Conservation (phyloP, 164 flowering plant species). For the Umbilicus rupestris region DNA sequence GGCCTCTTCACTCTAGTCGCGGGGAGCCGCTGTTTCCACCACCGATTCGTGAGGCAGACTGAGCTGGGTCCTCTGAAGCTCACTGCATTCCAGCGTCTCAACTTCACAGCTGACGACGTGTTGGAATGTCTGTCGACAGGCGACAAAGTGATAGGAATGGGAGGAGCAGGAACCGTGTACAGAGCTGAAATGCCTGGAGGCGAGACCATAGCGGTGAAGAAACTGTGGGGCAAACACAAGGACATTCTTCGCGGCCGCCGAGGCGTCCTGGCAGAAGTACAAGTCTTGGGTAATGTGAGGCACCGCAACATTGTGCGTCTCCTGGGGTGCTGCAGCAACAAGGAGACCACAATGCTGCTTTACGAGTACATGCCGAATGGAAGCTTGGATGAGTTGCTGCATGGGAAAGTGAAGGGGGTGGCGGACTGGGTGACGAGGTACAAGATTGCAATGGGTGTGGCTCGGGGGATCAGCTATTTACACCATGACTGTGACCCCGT, state of each 20-base stretch:
- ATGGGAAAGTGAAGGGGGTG: slow-evolving; percentile 55
- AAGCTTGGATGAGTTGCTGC: slow-evolving; percentile 67
- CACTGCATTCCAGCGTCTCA: slow-evolving; percentile 85
- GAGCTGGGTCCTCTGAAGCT: slow-evolving; percentile 61
- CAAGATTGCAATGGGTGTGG: slow-evolving; percentile 85
- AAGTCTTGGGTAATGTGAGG: slow-evolving; percentile 81
- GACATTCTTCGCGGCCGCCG: slow-evolving; percentile 40
- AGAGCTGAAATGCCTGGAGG: slow-evolving; percentile 89
- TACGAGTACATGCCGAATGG: slow-evolving; percentile 98
- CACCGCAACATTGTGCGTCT: slow-evolving; percentile 90
- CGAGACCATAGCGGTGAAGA: slow-evolving; percentile 89
- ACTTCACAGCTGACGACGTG: slow-evolving; percentile 82
- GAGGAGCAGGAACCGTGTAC: slow-evolving; percentile 83
- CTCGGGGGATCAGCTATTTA: slow-evolving; percentile 87
- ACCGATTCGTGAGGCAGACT: slow-evolving; percentile 10
- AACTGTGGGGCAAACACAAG: slow-evolving; percentile 80
- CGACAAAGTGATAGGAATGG: slow-evolving; percentile 82
- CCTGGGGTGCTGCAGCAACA: slow-evolving; percentile 86
- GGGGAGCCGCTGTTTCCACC: slow-evolving; percentile 46
- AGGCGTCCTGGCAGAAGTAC: slow-evolving; percentile 88
- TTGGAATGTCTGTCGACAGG: slow-evolving; percentile 50
- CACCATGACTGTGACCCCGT: slow-evolving; percentile 96
- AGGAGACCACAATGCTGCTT: slow-evolving; percentile 65
- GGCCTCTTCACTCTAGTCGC: slow-evolving; percentile 59
- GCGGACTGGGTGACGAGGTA: slow-evolving; percentile 81